A percentile compares a stretch with the other conserved stretches of the same genome.
Evolutionary conservation across 148 eudicot genomes (phyloP).

Genomic region (Amaranthus cruentus): DNA sequence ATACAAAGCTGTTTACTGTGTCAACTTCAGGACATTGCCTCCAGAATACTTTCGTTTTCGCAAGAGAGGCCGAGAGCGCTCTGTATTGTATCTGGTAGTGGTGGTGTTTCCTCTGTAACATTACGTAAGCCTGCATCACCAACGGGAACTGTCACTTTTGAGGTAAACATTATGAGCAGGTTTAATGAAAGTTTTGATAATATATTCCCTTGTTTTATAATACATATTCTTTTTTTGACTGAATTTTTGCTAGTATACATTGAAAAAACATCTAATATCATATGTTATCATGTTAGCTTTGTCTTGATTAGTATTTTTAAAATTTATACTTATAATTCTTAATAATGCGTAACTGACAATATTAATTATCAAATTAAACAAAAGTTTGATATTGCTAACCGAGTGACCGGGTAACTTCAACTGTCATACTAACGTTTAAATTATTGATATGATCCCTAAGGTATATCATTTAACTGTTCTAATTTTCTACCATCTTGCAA

Average conservation of each 20-base stretch:
- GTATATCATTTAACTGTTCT: background rate
- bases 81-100: slow-evolving; percentile 77
- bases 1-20: background rate
- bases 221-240: no score
- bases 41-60: slow-evolving; percentile 66
- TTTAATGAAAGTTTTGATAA: background rate
- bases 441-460: background rate
- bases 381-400: background rate
- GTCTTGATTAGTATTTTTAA: no score
- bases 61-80: slow-evolving; percentile 88
- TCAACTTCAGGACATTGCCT: slow-evolving; percentile 61
- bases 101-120: slow-evolving; percentile 75
- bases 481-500: background rate
- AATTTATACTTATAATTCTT: no score
- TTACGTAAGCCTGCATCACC: slow-evolving; percentile 56
- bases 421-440: background rate
- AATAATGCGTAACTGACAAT: no score
- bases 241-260: no score
- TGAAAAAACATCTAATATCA: no score
- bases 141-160: slow-evolving; percentile 55
- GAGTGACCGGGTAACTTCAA: background rate
- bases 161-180: slow-evolving; percentile 34
- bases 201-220: background rate
- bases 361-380: no score
- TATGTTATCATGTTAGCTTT: no score